These are phyloP conservation scores for Eudorina sp. DNA, from an alignment of 139 green algal species.

Conservation along the genomic window DNA sequence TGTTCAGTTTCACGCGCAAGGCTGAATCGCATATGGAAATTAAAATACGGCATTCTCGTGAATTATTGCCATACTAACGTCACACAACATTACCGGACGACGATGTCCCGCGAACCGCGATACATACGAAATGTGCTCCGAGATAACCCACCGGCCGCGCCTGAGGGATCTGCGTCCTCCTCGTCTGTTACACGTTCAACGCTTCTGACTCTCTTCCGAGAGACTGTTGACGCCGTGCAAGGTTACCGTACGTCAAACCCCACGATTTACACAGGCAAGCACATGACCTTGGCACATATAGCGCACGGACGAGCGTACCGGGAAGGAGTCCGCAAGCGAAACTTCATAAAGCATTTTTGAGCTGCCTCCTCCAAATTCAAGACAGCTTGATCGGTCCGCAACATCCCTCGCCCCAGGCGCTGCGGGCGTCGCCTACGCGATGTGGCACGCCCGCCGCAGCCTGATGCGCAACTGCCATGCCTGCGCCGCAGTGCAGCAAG, in stretches of 20 bases:
- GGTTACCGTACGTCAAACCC: background rate
- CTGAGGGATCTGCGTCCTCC: background rate
- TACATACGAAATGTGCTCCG: background rate
- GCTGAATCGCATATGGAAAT: too few relatives aligned
- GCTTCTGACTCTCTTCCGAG: background rate
- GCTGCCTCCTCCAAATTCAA: too few relatives aligned
- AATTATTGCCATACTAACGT: too few relatives aligned
- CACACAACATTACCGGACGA: too few relatives aligned
- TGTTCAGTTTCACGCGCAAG: too few relatives aligned
- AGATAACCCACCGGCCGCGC: background rate
- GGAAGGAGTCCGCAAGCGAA: too few relatives aligned
- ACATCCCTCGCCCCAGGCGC: conserved; percentile 33
- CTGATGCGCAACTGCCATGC: background rate
- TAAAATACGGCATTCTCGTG: too few relatives aligned
- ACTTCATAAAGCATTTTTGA: too few relatives aligned
- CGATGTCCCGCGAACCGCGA: background rate
- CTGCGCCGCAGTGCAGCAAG: background rate
- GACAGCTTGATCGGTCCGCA: too few relatives aligned
- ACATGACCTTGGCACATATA: too few relatives aligned
- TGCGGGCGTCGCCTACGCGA: conserved; percentile 32
- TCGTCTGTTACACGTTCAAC: background rate
- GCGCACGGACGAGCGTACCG: too few relatives aligned
- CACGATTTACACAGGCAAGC: conserved; percentile 24
- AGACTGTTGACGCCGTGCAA: conserved; percentile 16
- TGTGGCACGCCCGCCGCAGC: conserved; percentile 15